phyloP scores from a whole-genome alignment of 768 basidiomycete species.

The Boletus sp. region DNA sequence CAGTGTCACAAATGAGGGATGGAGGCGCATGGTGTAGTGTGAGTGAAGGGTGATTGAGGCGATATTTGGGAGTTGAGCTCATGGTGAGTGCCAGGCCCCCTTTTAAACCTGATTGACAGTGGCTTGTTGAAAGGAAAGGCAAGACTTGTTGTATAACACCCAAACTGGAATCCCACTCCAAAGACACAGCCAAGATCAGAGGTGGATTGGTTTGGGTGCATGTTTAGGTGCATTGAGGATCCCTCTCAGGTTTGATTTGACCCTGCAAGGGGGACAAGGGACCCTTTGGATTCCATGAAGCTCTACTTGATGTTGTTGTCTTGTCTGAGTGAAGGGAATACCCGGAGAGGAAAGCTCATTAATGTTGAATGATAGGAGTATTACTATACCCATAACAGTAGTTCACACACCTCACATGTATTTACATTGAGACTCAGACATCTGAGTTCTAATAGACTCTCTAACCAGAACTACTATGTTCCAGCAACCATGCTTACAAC shows the following conservation, averaged over 20 bases:
- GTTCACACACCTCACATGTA: too few relatives aligned
- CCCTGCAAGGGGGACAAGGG: background rate
- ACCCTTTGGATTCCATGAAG: background rate
- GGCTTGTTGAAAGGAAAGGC: background rate
- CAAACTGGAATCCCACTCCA: too few relatives aligned
- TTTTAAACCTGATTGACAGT: constrained; percentile 5
- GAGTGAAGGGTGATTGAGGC: background rate
- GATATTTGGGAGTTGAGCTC: background rate
- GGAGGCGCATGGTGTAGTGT: constrained; percentile 9
- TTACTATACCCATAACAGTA: too few relatives aligned
- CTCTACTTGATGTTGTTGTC: background rate
- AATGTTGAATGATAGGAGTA: too few relatives aligned
- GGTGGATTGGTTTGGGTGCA: background rate
- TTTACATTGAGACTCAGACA: too few relatives aligned
- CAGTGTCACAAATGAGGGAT: constrained; percentile 8
- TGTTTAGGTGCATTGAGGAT: background rate
- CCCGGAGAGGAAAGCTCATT: background rate
- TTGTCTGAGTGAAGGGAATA: background rate
- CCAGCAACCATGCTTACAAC: too few relatives aligned
- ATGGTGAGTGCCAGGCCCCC: too few relatives aligned
- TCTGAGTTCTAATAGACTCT: too few relatives aligned
- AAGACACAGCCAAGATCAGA: too few relatives aligned
- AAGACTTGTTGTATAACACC: background rate
- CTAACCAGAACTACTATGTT: too few relatives aligned
- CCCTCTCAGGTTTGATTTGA: background rate